Percentiles rank a stretch among this genome's conserved stretches.
Evolutionary conservation across 2,329 filamentous ascomycete genomes (phyloP).

Genomic region (Xenoacremonium recifei): DNA sequence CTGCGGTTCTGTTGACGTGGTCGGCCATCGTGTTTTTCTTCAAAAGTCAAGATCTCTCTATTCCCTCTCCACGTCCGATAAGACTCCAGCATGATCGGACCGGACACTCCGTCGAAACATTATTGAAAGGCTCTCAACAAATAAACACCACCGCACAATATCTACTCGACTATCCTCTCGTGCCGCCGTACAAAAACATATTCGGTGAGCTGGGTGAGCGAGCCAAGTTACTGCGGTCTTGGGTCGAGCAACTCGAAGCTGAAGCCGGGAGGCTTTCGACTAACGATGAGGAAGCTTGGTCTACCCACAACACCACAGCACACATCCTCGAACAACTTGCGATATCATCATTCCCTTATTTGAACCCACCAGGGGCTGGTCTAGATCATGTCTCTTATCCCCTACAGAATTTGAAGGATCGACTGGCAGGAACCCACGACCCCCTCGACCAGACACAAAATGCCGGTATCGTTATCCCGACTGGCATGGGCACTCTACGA

Average conservation of each 20-base stretch:
- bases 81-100: no score
- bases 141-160: constrained; percentile 16
- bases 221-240: constrained; percentile 11
- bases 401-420: constrained; percentile 7
- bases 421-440: constrained; percentile 11
- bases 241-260: constrained; percentile 15
- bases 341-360: constrained; percentile 24
- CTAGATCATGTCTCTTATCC: constrained; percentile 10
- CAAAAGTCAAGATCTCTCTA: no score
- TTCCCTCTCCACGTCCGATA: no score
- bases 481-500: constrained; percentile 29
- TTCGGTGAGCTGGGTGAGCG: constrained; percentile 34
- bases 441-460: constrained; percentile 13
- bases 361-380: constrained; percentile 7
- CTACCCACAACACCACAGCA: constrained; percentile 6
- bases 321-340: constrained; percentile 3
- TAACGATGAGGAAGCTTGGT: not conserved
- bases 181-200: constrained; percentile 26
- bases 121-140: not conserved
- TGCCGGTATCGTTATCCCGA: constrained; percentile 36
- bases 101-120: no score
- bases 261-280: not conserved
- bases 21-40: no score
- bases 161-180: constrained; percentile 29
- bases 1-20: no score